These are phyloP conservation scores for Magnolia sinica DNA, from an alignment of 164 flowering plant genomes.

Conservation along the genomic window DNA sequence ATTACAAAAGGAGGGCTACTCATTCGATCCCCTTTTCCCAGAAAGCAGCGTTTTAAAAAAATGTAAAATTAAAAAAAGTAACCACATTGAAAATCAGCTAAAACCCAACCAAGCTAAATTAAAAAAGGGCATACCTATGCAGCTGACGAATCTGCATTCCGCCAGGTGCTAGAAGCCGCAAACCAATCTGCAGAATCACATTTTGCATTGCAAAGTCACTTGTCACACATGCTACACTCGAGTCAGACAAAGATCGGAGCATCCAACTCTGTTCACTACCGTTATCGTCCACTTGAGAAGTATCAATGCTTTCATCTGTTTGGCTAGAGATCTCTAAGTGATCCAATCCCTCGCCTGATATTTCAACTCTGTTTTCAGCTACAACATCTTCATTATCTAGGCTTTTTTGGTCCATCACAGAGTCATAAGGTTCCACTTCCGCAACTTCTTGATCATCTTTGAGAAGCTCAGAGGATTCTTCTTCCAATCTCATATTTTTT, in stretches of 20 bases:
- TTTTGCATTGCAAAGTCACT: conserved; percentile 98
- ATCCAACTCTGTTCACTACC: conserved; percentile 90
- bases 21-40: too few relatives aligned
- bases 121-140: conserved; percentile 52
- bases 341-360: conserved; percentile 29
- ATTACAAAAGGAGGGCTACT: too few relatives aligned
- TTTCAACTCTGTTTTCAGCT: conserved; percentile 29
- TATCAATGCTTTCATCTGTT: conserved; percentile 43
- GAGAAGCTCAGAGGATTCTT: conserved; percentile 24
- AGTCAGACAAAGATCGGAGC: conserved; percentile 79
- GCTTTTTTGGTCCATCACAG: conserved; percentile 1
- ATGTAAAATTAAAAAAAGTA: too few relatives aligned
- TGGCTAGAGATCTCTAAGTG: conserved; percentile 47
- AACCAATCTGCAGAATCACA: conserved; percentile 93
- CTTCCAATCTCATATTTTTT: conserved; percentile 54
- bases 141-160: conserved; percentile 95
- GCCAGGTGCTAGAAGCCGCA: conserved; percentile 84
- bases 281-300: conserved; percentile 51
- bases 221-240: conserved; percentile 89
- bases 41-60: too few relatives aligned
- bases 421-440: conserved; percentile 8
- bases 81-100: too few relatives aligned
- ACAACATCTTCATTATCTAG: conserved; percentile 11
- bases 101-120: neutral
- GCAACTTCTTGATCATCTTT: conserved; percentile 19